Percentiles rank a stretch among this genome's conserved stretches.
These are phyloP conservation scores for Gossypium ekmanianum DNA, from an alignment of 345 rosid genomes.

Conservation along the genomic window DNA sequence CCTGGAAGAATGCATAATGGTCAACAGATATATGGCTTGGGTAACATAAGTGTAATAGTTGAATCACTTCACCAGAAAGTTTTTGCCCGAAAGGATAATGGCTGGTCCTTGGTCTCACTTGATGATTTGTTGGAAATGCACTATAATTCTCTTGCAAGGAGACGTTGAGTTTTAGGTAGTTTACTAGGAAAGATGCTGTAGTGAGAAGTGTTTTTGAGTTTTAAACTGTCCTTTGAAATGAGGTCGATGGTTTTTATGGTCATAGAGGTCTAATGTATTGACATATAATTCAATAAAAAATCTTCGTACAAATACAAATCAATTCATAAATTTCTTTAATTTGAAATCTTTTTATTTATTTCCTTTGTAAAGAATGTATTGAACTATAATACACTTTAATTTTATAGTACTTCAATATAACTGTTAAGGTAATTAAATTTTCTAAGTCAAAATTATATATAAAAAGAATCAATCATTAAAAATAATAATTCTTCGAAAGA, in stretches of 20 bases:
- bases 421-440: too few species aligned
- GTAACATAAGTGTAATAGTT: conserved; percentile 62
- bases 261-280: neutral
- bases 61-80: conserved; percentile 66
- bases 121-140: conserved; percentile 78
- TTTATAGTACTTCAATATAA: too few species aligned
- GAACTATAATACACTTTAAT: too few species aligned
- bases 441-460: too few species aligned
- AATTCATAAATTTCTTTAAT: too few species aligned
- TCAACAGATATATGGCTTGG: conserved; percentile 81
- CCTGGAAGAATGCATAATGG: conserved; percentile 75
- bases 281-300: too few species aligned
- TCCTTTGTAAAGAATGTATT: too few species aligned
- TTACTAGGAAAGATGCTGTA: neutral
- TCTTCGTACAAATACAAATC: too few species aligned
- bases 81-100: conserved; percentile 63
- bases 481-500: too few species aligned
- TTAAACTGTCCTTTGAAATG: neutral
- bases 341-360: too few species aligned
- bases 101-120: conserved; percentile 64
- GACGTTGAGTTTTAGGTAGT: conserved; percentile 30
- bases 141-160: conserved; percentile 40
- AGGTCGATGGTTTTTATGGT: too few species aligned
- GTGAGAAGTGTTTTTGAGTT: neutral
- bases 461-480: too few species aligned